Percentiles rank a stretch among this genome's conserved stretches.
phyloP scores from a whole-genome alignment of 2,329 filamentous ascomycete species.

The Venturia asperata region DNA sequence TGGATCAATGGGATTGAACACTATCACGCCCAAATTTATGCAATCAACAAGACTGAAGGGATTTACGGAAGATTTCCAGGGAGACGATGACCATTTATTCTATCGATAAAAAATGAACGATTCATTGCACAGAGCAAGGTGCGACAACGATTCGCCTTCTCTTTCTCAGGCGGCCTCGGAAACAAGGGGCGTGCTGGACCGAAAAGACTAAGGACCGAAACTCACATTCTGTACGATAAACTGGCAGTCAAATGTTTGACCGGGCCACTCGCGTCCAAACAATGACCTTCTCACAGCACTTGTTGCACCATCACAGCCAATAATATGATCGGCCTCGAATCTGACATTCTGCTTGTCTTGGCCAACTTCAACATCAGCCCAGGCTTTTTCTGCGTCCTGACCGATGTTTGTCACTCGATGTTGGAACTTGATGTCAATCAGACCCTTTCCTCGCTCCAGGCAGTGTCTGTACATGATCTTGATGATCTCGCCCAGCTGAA shows the following conservation, averaged over 20 bases:
- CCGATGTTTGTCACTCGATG: conserved; percentile 23
- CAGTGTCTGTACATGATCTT: conserved; percentile 25
- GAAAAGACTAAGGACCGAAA: no score
- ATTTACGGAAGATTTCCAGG: no score
- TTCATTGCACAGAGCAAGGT: no score
- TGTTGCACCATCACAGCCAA: conserved; percentile 17
- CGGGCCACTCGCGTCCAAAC: conserved; percentile 12
- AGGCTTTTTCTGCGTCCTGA: conserved; percentile 20
- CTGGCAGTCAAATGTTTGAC: conserved; percentile 22
- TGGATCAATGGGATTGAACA: no score
- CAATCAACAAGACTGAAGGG: no score
- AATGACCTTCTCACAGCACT: conserved; percentile 1
- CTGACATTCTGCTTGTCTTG: conserved; percentile 15
- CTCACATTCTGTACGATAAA: conserved; percentile 34
- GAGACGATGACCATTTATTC: no score
- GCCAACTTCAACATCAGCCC: conserved; percentile 21
- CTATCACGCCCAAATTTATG: no score
- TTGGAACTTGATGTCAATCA: conserved; percentile 25
- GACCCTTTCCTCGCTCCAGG: conserved; percentile 22
- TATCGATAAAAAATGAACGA: no score
- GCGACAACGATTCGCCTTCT: no score
- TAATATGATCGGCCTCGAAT: conserved; percentile 12
- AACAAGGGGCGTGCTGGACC: no score
- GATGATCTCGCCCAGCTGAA: conserved; percentile 26
- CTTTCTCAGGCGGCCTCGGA: no score